Percentiles rank a stretch among this genome's conserved stretches.
Evolutionary conservation across 305 asterid genomes (phyloP).

Genomic region (Fraxinus baroniana): DNA sequence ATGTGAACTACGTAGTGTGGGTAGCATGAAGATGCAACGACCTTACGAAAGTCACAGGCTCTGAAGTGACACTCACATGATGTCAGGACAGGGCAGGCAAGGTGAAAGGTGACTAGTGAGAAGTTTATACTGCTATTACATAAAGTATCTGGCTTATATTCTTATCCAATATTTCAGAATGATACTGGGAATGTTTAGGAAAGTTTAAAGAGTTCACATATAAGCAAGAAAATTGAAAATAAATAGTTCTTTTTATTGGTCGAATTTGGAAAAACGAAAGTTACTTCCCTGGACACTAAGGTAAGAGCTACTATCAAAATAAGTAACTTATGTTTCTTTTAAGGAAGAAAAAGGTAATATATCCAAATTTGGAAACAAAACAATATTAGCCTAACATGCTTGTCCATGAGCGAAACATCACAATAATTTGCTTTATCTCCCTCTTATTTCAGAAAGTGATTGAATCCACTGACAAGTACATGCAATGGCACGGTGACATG

Average conservation of each 20-base stretch:
- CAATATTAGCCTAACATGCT: neutral
- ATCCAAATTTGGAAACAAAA: neutral
- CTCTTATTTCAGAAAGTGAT: slow-evolving; percentile 12
- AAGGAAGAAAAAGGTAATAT: neutral
- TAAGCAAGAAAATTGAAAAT: neutral
- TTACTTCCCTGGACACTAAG: neutral
- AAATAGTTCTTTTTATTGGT: neutral
- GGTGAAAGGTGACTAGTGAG: neutral
- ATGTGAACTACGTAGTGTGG: neutral
- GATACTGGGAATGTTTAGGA: neutral
- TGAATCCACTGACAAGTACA: slow-evolving; percentile 1
- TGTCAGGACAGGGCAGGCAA: neutral
- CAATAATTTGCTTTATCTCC: slow-evolving; percentile 12
- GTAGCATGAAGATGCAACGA: neutral
- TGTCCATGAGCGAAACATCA: neutral
- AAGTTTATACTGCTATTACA: neutral
- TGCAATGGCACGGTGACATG: neutral
- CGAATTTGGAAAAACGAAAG: neutral
- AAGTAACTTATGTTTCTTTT: neutral
- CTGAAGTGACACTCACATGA: neutral
- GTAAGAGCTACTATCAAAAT: neutral
- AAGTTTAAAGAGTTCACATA: neutral
- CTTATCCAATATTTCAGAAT: neutral
- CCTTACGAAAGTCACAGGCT: neutral
- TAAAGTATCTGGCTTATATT: neutral